Evolutionary conservation across 495 filamentous ascomycete genomes (phyloP).

Genomic region (Xylaria curta): DNA sequence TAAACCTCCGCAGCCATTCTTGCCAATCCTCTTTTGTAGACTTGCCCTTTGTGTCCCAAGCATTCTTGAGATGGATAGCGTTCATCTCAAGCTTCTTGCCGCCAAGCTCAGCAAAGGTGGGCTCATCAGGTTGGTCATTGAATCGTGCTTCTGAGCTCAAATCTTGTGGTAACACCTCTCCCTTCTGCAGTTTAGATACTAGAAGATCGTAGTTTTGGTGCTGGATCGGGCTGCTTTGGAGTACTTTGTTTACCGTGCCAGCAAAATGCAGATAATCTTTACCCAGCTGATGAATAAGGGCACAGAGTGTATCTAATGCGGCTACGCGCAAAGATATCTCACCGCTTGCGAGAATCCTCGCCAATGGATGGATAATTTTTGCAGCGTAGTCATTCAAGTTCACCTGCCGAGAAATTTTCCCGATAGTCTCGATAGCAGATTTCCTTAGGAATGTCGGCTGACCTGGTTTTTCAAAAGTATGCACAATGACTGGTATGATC

Average conservation of each 20-base stretch:
- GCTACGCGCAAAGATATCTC: conserved; percentile 79
- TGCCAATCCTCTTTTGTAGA: conserved; percentile 98
- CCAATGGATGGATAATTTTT: conserved; percentile 89
- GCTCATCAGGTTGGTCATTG: conserved; percentile 77
- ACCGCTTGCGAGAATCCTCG: conserved; percentile 72
- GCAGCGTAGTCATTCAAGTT: conserved; percentile 97
- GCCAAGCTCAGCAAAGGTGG: conserved; percentile 77
- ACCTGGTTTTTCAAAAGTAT: conserved; percentile 83
- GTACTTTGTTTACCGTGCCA: conserved; percentile 82
- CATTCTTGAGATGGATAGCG: conserved; percentile 94
- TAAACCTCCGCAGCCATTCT: conserved; percentile 97
- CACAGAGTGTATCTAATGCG: conserved; percentile 94
- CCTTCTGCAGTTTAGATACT: conserved; percentile 90
- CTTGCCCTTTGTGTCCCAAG: conserved; percentile 95
- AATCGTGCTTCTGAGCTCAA: conserved; percentile 88
- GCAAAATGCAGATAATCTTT: conserved; percentile 94
- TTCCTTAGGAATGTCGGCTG: conserved; percentile 80
- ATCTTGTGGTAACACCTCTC: conserved; percentile 91
- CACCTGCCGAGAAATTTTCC: conserved; percentile 92
- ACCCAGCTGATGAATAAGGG: conserved; percentile 93
- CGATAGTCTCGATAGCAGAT: conserved; percentile 91
- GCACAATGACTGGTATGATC: conserved; percentile 94
- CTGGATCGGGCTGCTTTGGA: conserved; percentile 71
- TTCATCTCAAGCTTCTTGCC: conserved; percentile 96
- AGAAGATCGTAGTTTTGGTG: conserved; percentile 90